Evolutionary conservation across 768 basidiomycete species (phyloP), one percentile per base, ranked within the genome.

Genomic region (Lentinula edodes): DNA sequence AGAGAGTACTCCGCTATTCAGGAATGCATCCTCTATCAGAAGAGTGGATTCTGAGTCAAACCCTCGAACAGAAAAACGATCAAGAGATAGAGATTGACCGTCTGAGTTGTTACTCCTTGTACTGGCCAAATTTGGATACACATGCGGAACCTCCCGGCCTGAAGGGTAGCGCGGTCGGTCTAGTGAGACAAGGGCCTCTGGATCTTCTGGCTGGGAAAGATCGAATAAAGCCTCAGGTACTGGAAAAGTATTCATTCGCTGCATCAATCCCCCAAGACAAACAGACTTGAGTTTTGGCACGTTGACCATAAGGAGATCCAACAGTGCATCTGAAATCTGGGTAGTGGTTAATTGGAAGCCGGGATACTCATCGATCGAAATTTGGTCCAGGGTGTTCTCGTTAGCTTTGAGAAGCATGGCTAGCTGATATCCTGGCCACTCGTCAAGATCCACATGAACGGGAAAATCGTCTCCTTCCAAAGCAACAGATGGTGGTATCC

Each of bases 341-440:
- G 28, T 28, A 34, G 28, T 10, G 23, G 20, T 15, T 34, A 46
- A 4, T 45, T 32, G 36, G 34, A 35, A 58, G n/a, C 57, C 57
- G 20, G 57, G 57, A 50, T 58, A 58, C 16, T 58, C 45, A 48
- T 58, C 43, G 15, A 58, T 28, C 1, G 28, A 46, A 36, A 58
- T 5, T 35, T 58, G 45, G 9, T 38, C 48, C 45, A 58, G 28
- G 5, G 32, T 48, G 13, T 34, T 45, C 12, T 8, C 43, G n/a
- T 48, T 50, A 6, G 43, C 10, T 34, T 48, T 38, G 28, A 58
- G 6, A 12, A 58, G 23, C 36, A 16, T 34, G 12, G 15, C 41
- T 18, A 58, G 45, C 32, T 50, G 57, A 58, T 32, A 48, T 3
- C n/a, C 34, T 5, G 45, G 45, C 57, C 45, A 57, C 2, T 32